Evolutionary conservation across 148 eudicot genomes (phyloP).

Genomic region (Silene uniflora): DNA sequence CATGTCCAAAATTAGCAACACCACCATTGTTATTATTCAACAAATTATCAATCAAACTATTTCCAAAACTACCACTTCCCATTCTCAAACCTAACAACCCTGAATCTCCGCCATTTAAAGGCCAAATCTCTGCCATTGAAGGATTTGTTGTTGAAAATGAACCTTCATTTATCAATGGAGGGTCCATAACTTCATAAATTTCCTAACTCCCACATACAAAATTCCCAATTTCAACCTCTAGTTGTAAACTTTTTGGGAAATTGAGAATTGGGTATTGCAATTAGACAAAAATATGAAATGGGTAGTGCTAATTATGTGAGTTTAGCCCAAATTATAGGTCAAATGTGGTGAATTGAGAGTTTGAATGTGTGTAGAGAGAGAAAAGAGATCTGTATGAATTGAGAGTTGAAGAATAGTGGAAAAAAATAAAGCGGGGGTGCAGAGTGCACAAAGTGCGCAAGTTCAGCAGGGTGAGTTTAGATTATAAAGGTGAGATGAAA

Average conservation of each 20-base stretch:
- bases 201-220: background rate
- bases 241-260: background rate
- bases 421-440: background rate
- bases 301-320: conserved; percentile 21
- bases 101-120: conserved; percentile 32
- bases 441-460: conserved; percentile 13
- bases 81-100: conserved; percentile 58
- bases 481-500: conserved; percentile 26
- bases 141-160: conserved; percentile 77
- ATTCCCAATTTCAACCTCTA: conserved; percentile 7
- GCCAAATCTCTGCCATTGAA: conserved; percentile 80
- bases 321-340: conserved; percentile 2
- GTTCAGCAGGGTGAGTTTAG: background rate
- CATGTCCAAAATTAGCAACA: background rate
- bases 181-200: conserved; percentile 51
- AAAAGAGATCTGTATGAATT: conserved; percentile 18
- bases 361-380: background rate
- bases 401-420: too few relatives aligned
- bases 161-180: conserved; percentile 68
- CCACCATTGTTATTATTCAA: conserved; percentile 11
- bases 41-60: conserved; percentile 28
- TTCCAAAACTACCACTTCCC: conserved; percentile 41
- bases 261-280: conserved; percentile 24
- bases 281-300: conserved; percentile 15
- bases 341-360: conserved; percentile 15